Evolutionary conservation across 352 stramenopile species (phyloP), one percentile per base, ranked within the genome.

Genomic region (Aphanomyces cochlioides): DNA sequence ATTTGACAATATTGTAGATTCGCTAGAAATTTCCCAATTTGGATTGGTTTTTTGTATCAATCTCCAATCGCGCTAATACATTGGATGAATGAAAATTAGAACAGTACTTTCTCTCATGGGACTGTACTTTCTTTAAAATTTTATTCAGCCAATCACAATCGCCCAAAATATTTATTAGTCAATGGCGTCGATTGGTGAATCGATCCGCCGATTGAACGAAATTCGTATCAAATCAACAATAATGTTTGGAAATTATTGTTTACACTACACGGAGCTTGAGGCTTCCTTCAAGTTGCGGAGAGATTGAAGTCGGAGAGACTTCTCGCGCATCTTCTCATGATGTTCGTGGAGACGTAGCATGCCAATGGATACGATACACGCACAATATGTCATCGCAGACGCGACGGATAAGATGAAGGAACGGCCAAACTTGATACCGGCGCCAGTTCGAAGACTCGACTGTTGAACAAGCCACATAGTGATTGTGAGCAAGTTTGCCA

Each of bases 281-380:
- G 54, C 54, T 28, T 37, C 3, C 54, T 61, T 37, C 6, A 61
- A 3, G 34, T 67, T 34, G 38, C 64, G 64, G 34, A 56, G 17
- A 10, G 64, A 63, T 21, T 70, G 28, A n/a, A 61, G 7, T 0
- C 54, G 54, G 10, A 61, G 13, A 12, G 54, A 39, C 21, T 61
- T 61, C 36, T 61, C 54, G 13, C 54, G 54, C 10, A 70, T 41
- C 45, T 21, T 40, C 15, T 70, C 64, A 40, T 70, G 64, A 4
- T 19, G 64, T 47, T 70, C 64, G 17, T 61, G n/a, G 15, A 70
- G 36, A 8, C 64, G 64, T 7, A 70, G 64, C 64, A 70, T 70
- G 13, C 64, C 64, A 45, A 70, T 70, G 36, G 53, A 34, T 13
- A 61, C 40, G 47, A 70, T 56, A 21, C 45, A 61, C 7, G 28